These are phyloP conservation scores for Ganoderma resinaceum DNA, from an alignment of 1,284 basidiomycete species.

Conservation along the genomic window DNA sequence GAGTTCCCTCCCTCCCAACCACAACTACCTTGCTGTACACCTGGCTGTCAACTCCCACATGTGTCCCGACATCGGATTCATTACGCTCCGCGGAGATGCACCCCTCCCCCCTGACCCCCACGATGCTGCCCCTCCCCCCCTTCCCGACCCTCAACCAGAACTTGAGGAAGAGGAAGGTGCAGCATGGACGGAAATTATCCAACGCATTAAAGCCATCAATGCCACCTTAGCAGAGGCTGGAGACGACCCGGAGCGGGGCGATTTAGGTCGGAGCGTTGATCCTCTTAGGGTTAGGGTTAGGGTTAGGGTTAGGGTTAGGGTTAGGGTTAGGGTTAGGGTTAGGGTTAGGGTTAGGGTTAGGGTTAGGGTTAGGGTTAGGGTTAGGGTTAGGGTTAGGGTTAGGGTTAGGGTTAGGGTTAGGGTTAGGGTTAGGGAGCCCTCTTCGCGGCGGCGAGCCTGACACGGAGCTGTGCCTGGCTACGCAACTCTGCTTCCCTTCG, in stretches of 20 bases:
- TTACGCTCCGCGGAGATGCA: neutral
- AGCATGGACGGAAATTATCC: neutral
- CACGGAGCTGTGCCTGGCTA: constrained; percentile 54
- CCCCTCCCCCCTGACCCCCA: too few species aligned
- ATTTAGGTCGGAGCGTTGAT: neutral
- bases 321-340: too few species aligned
- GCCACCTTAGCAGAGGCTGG: too few species aligned
- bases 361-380: too few species aligned
- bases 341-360: too few species aligned
- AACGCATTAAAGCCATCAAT: neutral
- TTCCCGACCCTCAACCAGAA: too few species aligned
- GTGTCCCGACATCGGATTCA: neutral
- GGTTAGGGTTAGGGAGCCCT: too few species aligned
- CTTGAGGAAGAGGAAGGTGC: neutral
- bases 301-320: too few species aligned
- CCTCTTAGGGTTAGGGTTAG: too few species aligned
- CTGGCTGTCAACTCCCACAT: neutral
- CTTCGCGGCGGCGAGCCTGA: constrained; percentile 58
- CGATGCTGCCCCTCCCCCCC: neutral
- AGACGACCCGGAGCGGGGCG: too few species aligned
- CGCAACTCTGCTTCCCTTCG: constrained; percentile 53
- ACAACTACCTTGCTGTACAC: neutral
- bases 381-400: too few species aligned
- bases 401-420: too few species aligned
- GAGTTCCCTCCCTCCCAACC: neutral